These are phyloP conservation scores for Medicago lupulina DNA, from an alignment of 306 rosid species.

Conservation along the genomic window DNA sequence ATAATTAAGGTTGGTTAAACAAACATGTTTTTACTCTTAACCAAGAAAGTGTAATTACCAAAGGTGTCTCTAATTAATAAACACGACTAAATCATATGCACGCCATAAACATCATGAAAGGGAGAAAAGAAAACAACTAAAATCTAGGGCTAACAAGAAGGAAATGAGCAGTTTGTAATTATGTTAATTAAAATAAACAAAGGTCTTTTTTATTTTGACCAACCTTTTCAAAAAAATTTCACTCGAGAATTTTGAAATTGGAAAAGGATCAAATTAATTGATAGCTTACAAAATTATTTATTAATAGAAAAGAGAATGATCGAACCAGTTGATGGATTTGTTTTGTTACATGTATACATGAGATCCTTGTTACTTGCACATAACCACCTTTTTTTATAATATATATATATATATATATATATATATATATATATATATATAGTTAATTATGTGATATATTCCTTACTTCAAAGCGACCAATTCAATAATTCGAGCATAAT, in stretches of 20 bases:
- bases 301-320: background rate
- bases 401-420: no score
- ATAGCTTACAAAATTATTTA: background rate
- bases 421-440: no score
- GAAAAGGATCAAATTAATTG: constrained; percentile 7
- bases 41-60: no score
- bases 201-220: background rate
- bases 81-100: no score
- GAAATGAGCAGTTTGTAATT: background rate
- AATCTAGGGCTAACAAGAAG: background rate
- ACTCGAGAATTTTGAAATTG: constrained; percentile 25
- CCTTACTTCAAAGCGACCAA: constrained; percentile 43
- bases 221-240: background rate
- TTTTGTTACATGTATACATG: background rate
- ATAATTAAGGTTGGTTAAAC: no score
- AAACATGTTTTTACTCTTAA: no score
- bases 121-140: no score
- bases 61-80: no score
- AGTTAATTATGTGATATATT: constrained; percentile 23
- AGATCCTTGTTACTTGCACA: constrained; percentile 17
- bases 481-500: background rate
- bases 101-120: no score
- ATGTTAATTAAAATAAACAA: constrained; percentile 11
- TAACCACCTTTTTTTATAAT: background rate
- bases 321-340: background rate